phyloP scores from a whole-genome alignment of 1,284 basidiomycete genomes.

The Cryptococcus sp. region DNA sequence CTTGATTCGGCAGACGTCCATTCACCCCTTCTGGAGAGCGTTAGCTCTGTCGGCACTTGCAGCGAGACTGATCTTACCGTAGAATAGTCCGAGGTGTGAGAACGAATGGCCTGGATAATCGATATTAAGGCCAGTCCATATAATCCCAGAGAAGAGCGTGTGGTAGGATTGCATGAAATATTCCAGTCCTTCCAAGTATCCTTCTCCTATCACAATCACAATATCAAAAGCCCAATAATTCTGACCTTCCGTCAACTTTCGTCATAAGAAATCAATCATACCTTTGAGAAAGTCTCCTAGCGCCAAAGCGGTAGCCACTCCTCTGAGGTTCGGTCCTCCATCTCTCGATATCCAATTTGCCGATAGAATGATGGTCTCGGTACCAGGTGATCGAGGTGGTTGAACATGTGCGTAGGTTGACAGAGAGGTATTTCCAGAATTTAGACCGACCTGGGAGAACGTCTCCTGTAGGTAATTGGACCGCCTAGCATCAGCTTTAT shows the following conservation, averaged over 20 bases:
- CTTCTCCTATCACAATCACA: slow-evolving; percentile 84
- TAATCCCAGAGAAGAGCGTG: slow-evolving; percentile 64
- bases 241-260: slow-evolving; percentile 58
- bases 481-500: slow-evolving; percentile 10
- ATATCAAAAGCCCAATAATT: slow-evolving; percentile 94
- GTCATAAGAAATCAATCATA: slow-evolving; percentile 41
- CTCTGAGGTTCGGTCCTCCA: slow-evolving; percentile 65
- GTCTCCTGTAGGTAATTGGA: slow-evolving; percentile 10
- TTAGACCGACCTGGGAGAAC: slow-evolving; percentile 24
- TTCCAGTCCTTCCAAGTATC: slow-evolving; percentile 83
- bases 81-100: slow-evolving; percentile 84
- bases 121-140: slow-evolving; percentile 92
- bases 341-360: slow-evolving; percentile 76
- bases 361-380: slow-evolving; percentile 83
- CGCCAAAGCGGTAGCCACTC: slow-evolving; percentile 75
- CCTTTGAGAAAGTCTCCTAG: slow-evolving; percentile 78
- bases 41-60: not conserved
- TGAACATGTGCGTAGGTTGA: slow-evolving; percentile 74
- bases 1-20: slow-evolving; percentile 92
- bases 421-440: slow-evolving; percentile 19
- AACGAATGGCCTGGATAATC: slow-evolving; percentile 98
- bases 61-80: slow-evolving; percentile 56
- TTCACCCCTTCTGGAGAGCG: slow-evolving; percentile 77
- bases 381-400: slow-evolving; percentile 80
- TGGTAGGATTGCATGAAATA: slow-evolving; percentile 86